A percentile compares a stretch with the other conserved stretches of the same genome.
These are phyloP conservation scores for Acaromyces ingoldii DNA, from an alignment of 1,284 basidiomycete genomes.

Conservation along the genomic window DNA sequence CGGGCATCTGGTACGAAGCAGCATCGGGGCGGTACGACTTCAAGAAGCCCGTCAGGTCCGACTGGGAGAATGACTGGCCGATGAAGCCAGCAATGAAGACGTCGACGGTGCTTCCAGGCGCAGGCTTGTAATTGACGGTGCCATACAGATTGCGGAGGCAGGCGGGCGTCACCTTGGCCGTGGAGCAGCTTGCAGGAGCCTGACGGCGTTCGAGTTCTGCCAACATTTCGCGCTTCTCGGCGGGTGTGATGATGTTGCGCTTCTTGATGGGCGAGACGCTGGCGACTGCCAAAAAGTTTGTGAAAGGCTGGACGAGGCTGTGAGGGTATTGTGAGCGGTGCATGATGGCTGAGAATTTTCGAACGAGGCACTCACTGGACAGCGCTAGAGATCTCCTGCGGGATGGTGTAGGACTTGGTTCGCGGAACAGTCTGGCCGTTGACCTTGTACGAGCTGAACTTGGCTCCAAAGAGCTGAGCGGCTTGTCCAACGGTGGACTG, in stretches of 20 bases:
- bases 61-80: slow-evolving; percentile 9
- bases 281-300: slow-evolving; percentile 1
- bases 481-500: slow-evolving; percentile 13
- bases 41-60: slow-evolving; percentile 11
- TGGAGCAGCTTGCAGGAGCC: slow-evolving; percentile 4
- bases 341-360: too few relatives aligned
- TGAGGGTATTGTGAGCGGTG: too few relatives aligned
- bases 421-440: neutral
- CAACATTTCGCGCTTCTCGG: neutral
- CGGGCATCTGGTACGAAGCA: slow-evolving; percentile 1
- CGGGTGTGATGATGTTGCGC: neutral
- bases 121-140: neutral
- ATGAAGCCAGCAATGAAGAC: slow-evolving; percentile 15
- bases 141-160: slow-evolving; percentile 11
- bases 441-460: slow-evolving; percentile 7
- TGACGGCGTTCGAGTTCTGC: neutral
- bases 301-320: slow-evolving; percentile 10
- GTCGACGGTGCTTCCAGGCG: slow-evolving; percentile 1
- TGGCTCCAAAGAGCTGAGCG: slow-evolving; percentile 8
- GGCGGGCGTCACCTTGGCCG: slow-evolving; percentile 10
- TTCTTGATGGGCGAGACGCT: neutral
- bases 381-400: slow-evolving; percentile 4
- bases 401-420: slow-evolving; percentile 11
- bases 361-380: too few relatives aligned
- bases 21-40: slow-evolving; percentile 10